Base-by-base conservation (phyloP, 192 early-diverging fungal species). In the Linnemannia elongata region DNA sequence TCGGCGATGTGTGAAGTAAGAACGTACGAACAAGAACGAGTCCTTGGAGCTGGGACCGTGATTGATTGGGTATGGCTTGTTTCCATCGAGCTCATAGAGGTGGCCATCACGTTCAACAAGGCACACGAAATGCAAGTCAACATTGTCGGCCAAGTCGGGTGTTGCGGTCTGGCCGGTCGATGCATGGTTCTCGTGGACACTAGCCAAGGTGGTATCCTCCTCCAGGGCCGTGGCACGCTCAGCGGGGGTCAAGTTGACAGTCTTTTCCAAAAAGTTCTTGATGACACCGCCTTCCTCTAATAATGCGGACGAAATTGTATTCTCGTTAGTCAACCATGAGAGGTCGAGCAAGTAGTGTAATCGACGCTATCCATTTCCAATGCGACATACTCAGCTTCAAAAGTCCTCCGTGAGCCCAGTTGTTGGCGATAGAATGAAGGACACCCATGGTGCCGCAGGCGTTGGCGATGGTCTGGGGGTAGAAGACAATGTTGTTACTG, bases 391-490 rank as follows among this genome's bases (percentile, higher is more conserved):
- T 80, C 69, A 80, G 94, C 81, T 69, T 83, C 52, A 69, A 93
- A 47, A 7, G 49, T 73, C 49, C 95, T 5, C 85, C 85, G 57
- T 87, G 76, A 30, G 85, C 93, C 73, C 85, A 87, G 75, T 92
- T 94, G 89, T 97, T 99, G 54, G 92, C 93, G 15, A 99, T 87
- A 0, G 98, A 93, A 81, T 99, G 98, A 68, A 99, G 82, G 12
- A 99, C 89, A 4, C 94, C 98, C 89, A 99, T 99, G 9, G 97
- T 98, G 20, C 98, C 98, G 82, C 98, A 99, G 6, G 97, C 96
- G 75, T 98, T 99, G 52, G 90, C 77, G 63, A 97, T 98, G 3
- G 97, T 98, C 88, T 98, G 97, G 24, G 92, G 92, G 81, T 95
- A 94, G 80, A 95, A 98, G 63, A 95, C 93, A 17, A 97, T 75